These are phyloP conservation scores for Aspergillus ruber DNA, from an alignment of 2,329 filamentous ascomycete species.

Conservation along the genomic window DNA sequence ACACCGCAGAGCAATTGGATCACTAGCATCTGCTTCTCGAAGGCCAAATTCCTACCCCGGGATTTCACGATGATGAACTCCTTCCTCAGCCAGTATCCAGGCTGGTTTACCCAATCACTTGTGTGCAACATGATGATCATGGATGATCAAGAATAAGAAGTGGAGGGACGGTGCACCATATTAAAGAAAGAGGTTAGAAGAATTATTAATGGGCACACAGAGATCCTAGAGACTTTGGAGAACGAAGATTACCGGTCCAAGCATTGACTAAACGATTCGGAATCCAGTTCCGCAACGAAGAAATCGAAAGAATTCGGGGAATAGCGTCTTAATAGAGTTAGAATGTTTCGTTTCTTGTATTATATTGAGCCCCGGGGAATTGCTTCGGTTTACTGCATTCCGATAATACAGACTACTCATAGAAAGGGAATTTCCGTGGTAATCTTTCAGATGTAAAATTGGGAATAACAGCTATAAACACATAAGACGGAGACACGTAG, in stretches of 20 bases:
- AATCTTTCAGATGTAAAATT: constrained; percentile 13
- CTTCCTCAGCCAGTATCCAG: constrained; percentile 45
- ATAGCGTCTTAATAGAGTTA: constrained; percentile 45
- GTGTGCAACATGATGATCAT: constrained; percentile 52
- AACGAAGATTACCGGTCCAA: constrained; percentile 51
- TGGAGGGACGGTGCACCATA: constrained; percentile 50
- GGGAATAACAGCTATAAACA: constrained; percentile 9
- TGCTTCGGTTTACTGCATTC: no score
- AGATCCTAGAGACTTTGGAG: constrained; percentile 41
- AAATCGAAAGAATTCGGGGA: constrained; percentile 47
- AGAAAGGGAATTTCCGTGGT: constrained; percentile 10
- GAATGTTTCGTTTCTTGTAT: no score
- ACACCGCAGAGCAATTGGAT: constrained; percentile 48
- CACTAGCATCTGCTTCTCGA: constrained; percentile 59
- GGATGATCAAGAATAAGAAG: constrained; percentile 39
- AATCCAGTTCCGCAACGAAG: constrained; percentile 46
- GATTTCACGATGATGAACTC: constrained; percentile 60
- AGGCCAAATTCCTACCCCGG: constrained; percentile 55
- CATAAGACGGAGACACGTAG: constrained; percentile 14
- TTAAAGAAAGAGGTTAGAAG: constrained; percentile 48
- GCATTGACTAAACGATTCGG: constrained; percentile 49
- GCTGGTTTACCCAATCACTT: constrained; percentile 51
- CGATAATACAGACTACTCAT: constrained; percentile 14
- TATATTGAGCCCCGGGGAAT: no score
- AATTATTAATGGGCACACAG: constrained; percentile 47